Evolutionary conservation across 345 rosid species (phyloP).

Genomic region (Ceriops zippeliana): DNA sequence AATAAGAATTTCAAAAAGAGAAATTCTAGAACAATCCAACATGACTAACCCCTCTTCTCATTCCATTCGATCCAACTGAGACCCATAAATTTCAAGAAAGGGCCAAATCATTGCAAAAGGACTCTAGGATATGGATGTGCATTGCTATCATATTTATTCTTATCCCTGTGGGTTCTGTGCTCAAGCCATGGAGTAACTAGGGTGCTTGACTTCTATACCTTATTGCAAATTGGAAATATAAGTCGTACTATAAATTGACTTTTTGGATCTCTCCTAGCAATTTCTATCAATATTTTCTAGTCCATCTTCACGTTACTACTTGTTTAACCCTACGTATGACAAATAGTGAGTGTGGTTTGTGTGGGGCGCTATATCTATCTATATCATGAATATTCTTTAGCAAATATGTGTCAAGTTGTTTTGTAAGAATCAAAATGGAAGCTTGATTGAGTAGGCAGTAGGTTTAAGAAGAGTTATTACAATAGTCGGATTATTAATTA

Average conservation of each 20-base stretch:
- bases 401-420: too few species aligned
- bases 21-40: too few species aligned
- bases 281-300: constrained; percentile 10
- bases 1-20: too few species aligned
- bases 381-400: too few species aligned
- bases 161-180: constrained; percentile 56
- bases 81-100: constrained; percentile 12
- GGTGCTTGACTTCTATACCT: constrained; percentile 49
- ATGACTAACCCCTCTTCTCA: too few species aligned
- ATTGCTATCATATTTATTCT: constrained; percentile 69
- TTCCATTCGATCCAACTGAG: too few species aligned
- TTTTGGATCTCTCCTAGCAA: constrained; percentile 8
- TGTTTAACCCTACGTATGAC: neutral
- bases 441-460: too few species aligned
- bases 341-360: neutral
- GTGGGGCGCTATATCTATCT: too few species aligned
- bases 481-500: too few species aligned
- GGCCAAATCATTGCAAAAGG: constrained; percentile 68
- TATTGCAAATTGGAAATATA: constrained; percentile 26
- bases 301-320: neutral
- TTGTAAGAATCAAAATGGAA: too few species aligned
- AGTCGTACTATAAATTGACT: constrained; percentile 11
- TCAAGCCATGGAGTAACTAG: constrained; percentile 73
- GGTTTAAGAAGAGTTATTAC: too few species aligned
- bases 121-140: constrained; percentile 64